Evolutionary conservation across 75 land plant species (phyloP), one percentile per base, ranked within the genome.

Genomic region (Pinus albicaulis): DNA sequence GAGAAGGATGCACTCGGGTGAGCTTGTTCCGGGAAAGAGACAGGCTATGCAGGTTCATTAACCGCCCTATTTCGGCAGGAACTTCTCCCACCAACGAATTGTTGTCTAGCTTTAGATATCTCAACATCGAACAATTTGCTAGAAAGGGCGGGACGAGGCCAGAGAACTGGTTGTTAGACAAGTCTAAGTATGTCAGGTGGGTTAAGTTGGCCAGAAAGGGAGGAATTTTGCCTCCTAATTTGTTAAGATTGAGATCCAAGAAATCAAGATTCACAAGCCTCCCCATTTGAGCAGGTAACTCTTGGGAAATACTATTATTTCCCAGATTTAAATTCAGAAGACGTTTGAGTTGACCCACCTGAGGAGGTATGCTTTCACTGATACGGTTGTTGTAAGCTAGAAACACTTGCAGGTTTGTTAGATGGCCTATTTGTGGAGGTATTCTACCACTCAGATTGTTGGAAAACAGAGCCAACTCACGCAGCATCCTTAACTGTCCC

Each of bases 121-220:
- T 12, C 26, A 92, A 84, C 56, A 60, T 74, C 4, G 80, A 68
- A 34, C 82, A 80, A 61, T 84, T 84, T 3, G 89, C 92, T 14
- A 94, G 72, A 69, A 83, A 82, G 3, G 83, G 34, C 10, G 89
- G 95, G 55, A 94, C 84, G 10, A 81, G 76, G 14, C 97, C 94
- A 7, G 77, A 66, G n/a, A 94, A 79, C 36, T 74, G 56, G 76
- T 90, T 92, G 1, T 84, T 26, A 44, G 78, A 80, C 44, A 94
- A 76, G 17, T 80, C 66, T 31, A 94, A 56, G 34, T 63, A 70
- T 52, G 74, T 24, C 53, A 94, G 83, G 12, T 2, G 53, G 53
- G 53, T 48, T 15, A 92, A 83, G 52, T 53, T 58, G 3, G 86
- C 90, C 22, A 92, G 59, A 28, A 80, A 74, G 3, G 78, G 59